These are phyloP conservation scores for Comarum palustre DNA, from an alignment of 306 rosid species.

Conservation along the genomic window DNA sequence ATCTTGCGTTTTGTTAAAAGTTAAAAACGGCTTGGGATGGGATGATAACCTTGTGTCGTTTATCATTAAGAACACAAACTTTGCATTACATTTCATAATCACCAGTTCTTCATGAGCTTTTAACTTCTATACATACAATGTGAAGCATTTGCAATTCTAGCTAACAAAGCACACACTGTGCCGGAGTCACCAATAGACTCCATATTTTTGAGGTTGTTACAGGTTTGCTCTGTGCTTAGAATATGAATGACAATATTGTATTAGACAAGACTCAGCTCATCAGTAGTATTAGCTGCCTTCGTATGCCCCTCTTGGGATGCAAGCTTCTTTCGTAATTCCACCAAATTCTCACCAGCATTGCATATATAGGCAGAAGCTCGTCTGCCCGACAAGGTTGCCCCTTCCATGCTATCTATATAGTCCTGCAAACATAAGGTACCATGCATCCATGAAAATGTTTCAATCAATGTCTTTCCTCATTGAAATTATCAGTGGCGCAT, in stretches of 20 bases:
- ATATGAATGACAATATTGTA: background rate
- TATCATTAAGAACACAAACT: background rate
- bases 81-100: conserved; percentile 7
- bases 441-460: background rate
- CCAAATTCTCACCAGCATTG: conserved; percentile 74
- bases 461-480: background rate
- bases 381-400: conserved; percentile 94
- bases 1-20: too few species aligned
- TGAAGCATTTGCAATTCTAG: conserved; percentile 9
- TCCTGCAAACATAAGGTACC: conserved; percentile 47
- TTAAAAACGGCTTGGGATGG: background rate
- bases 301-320: conserved; percentile 30
- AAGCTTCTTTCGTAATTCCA: conserved; percentile 64
- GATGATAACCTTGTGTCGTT: background rate
- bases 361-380: conserved; percentile 87
- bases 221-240: background rate
- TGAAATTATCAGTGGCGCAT: background rate
- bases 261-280: conserved; percentile 75
- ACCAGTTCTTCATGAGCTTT: background rate
- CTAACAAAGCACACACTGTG: conserved; percentile 2
- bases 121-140: conserved; percentile 2
- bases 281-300: conserved; percentile 44
- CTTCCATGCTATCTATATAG: conserved; percentile 99
- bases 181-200: conserved; percentile 4
- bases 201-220: conserved; percentile 3